These are phyloP conservation scores for Xanthoconium separans DNA, from an alignment of 1,284 basidiomycete species.

Conservation along the genomic window DNA sequence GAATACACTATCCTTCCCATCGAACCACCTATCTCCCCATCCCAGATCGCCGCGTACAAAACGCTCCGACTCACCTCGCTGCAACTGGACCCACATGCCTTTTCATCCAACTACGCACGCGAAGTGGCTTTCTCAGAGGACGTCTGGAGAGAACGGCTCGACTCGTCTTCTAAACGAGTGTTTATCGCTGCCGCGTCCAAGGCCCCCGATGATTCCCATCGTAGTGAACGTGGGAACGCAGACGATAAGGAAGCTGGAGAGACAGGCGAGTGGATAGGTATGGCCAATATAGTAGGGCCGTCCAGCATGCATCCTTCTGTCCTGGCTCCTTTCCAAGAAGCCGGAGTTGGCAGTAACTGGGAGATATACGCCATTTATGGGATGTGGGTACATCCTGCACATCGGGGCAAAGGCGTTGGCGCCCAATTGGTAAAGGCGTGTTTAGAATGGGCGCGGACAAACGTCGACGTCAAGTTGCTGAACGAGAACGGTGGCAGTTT, in stretches of 20 bases:
- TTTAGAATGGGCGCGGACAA: slow-evolving; percentile 24
- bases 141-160: slow-evolving; percentile 35
- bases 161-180: slow-evolving; percentile 25
- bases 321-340: slow-evolving; percentile 11
- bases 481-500: background rate
- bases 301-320: slow-evolving; percentile 23
- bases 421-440: slow-evolving; percentile 17
- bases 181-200: slow-evolving; percentile 24
- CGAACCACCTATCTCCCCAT: slow-evolving; percentile 8
- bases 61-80: slow-evolving; percentile 35
- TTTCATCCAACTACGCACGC: slow-evolving; percentile 34
- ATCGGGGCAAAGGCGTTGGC: slow-evolving; percentile 35
- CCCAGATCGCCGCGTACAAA: slow-evolving; percentile 28
- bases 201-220: background rate
- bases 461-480: slow-evolving; percentile 13
- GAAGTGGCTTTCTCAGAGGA: slow-evolving; percentile 33
- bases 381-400: slow-evolving; percentile 38
- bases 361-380: slow-evolving; percentile 31
- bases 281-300: slow-evolving; percentile 27
- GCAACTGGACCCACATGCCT: slow-evolving; percentile 35
- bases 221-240: background rate
- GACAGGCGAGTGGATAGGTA: slow-evolving; percentile 33
- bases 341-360: slow-evolving; percentile 15
- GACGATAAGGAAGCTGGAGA: background rate
- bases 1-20: slow-evolving; percentile 20